phyloP scores from a whole-genome alignment of 768 basidiomycete genomes.

The Naganishia friedmannii region DNA sequence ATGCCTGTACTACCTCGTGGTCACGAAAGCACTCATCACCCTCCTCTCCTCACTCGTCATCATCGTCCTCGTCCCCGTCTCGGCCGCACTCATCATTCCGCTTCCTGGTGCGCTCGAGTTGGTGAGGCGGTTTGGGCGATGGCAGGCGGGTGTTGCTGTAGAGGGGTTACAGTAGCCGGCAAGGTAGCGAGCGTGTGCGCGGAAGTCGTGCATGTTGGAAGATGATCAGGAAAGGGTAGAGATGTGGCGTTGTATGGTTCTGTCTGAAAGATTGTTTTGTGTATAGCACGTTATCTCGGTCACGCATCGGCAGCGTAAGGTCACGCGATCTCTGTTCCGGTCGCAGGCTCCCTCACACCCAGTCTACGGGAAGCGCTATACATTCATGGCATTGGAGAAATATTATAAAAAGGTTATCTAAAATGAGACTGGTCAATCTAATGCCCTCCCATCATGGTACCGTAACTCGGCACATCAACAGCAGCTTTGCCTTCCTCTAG shows the following conservation, averaged over 20 bases:
- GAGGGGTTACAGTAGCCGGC: slow-evolving; percentile 41
- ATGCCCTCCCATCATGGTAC: slow-evolving; percentile 21
- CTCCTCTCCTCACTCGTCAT: slow-evolving; percentile 46
- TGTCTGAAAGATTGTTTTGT: not conserved
- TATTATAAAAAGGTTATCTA: not conserved
- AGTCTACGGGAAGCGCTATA: too few species aligned
- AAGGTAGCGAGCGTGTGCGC: too few species aligned
- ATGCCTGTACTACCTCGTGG: slow-evolving; percentile 46
- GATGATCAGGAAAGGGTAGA: not conserved
- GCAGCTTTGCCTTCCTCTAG: slow-evolving; percentile 22
- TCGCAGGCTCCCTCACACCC: too few species aligned
- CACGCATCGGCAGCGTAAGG: too few species aligned
- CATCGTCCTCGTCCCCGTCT: slow-evolving; percentile 40
- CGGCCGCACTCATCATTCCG: slow-evolving; percentile 35
- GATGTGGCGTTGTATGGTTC: not conserved
- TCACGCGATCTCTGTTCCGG: too few species aligned
- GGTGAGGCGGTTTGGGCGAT: slow-evolving; percentile 43
- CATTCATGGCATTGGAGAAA: not conserved
- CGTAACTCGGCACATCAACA: slow-evolving; percentile 15
- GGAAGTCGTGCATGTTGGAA: not conserved
- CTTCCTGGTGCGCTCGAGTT: slow-evolving; percentile 42
- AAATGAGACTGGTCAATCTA: not conserved
- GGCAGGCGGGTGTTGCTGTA: slow-evolving; percentile 49
- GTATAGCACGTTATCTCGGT: not conserved
- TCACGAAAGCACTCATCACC: slow-evolving; percentile 50